Base-by-base conservation (phyloP, 208 protist species). In the Trypanosoma cruzi region DNA sequence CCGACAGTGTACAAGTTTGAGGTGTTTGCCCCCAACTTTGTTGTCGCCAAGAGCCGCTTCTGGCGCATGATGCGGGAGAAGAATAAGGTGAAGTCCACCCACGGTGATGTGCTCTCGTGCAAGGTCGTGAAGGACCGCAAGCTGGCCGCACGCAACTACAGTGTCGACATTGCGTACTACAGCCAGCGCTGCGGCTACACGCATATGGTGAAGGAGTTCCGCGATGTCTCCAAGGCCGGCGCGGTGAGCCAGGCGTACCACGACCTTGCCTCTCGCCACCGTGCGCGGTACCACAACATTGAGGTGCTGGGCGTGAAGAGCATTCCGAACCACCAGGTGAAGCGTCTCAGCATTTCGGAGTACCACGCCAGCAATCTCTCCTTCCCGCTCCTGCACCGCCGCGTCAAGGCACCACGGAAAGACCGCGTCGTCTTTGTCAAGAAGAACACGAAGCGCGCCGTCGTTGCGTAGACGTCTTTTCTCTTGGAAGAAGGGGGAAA, bases 171-270 rank as follows among this genome's bases (percentile, higher is more conserved):
- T 68, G 93, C 98, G 49, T 96, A 95, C 85, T 99, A 99, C 93
- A 97, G 98, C 88, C 98, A 97, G 65, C 93, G 98, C 71, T 97
- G 88, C 73, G 98, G 98, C 67, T 98, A 97, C 69, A 98, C 99
- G 75, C 99, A 99, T 93, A 99, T 99, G 92, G 98, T 99, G 88
- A 99, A 99, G 92, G 99, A 99, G 89, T 99, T 98, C 95, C 95
- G 99, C 73, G 99, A 99, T 62, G 89, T 96, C 28, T 94, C 93
- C 73, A 90, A 98, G 72, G 81, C 84, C 64, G 97, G 93, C 58
- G 98, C 98, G 72, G 96, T 99, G 62, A 89, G 97, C 57, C 93
- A 99, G 87, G 93, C 99, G 75, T 99, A 98, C 89, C 84, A 93
- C 72, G 98, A 99, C 63, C 97, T 99, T 80, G 98, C 98, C 70